Evolutionary conservation across 345 rosid genomes (phyloP).

Genomic region (Kernera saxatilis): DNA sequence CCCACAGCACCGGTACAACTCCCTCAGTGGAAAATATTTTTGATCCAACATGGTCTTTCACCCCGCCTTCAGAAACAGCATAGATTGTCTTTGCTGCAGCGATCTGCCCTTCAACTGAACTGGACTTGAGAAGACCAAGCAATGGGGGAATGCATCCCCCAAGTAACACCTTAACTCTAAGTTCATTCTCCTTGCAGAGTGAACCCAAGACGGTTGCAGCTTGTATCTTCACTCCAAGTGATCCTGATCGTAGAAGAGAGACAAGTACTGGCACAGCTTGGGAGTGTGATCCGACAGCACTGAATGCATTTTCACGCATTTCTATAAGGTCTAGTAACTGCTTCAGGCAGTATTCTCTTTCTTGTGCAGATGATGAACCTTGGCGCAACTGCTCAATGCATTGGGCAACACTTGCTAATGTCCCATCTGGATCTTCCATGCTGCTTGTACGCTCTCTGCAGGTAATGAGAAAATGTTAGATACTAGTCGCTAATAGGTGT

Average conservation of each 20-base stretch:
- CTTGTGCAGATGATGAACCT: slow-evolving; percentile 80
- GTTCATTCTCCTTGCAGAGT: slow-evolving; percentile 97
- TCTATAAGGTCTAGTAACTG: slow-evolving; percentile 92
- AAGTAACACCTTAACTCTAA: slow-evolving; percentile 91
- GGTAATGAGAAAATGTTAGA: slow-evolving; percentile 26
- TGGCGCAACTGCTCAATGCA: slow-evolving; percentile 97
- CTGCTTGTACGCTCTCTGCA: slow-evolving; percentile 84
- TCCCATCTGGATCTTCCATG: slow-evolving; percentile 99
- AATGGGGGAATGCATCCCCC: slow-evolving; percentile 99
- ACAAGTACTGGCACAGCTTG: slow-evolving; percentile 99
- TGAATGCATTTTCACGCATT: slow-evolving; percentile 90
- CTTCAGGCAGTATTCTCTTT: slow-evolving; percentile 80
- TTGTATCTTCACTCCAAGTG: slow-evolving; percentile 88
- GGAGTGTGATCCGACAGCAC: slow-evolving; percentile 99
- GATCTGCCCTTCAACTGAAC: slow-evolving; percentile 92
- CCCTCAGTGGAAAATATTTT: slow-evolving; percentile 99
- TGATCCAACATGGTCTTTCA: slow-evolving; percentile 95
- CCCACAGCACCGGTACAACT: slow-evolving; percentile 96
- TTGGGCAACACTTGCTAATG: slow-evolving; percentile 97
- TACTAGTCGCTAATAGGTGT: neutral
- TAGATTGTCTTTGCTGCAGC: slow-evolving; percentile 93
- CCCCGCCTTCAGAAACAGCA: slow-evolving; percentile 97
- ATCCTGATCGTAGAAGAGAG: slow-evolving; percentile 97
- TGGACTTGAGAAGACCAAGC: slow-evolving; percentile 97
- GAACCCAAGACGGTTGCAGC: slow-evolving; percentile 96